Base-by-base conservation (phyloP, 257 asterid species). In the Solanum megistacrolobum region DNA sequence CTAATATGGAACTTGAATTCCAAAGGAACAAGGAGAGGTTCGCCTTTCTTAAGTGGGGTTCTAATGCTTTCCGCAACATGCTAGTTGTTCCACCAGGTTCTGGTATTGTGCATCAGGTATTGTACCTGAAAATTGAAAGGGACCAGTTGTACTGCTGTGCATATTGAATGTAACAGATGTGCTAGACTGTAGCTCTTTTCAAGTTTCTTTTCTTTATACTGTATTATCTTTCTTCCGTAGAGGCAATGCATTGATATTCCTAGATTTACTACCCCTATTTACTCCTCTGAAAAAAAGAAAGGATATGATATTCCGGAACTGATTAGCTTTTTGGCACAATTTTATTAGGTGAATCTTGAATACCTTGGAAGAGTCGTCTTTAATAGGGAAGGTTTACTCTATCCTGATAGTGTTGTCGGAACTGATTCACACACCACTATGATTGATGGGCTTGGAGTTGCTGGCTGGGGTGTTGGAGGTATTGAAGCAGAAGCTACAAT, bases 401-500 rank as follows among this genome's bases (percentile, higher is more conserved):
- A 97, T 90, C 99, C 99, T 27, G 99, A 97, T 88, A 97, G 99
- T 85, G 98, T 97, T 62, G 99, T 97, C 27, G 99, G 99, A 52
- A 97, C 98, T 34, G 99, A 97, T 92, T 97, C 98, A 39, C 98
- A 95, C 88, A 96, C 99, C 86, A 96, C 99, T 85, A 96, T 96
- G 99, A 96, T 96, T 86, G 99, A 96, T 83, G 99, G 98, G 73
- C 88, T 96, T 73, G 98, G 99, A 83, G 99, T 96, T 92, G 98
- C 98, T 89, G 99, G 99, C 88, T 96, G 99, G 99, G 99, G 99
- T 65, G 99, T 96, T 85, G 99, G 99, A 87, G 99, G 98, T 86
- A 96, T 96, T 85, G 99, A 96, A 93, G 99, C 99, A 38, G 99
- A 96, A 92, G 98, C 99, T 62, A 94, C 98, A 48, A 97, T 97